These are phyloP conservation scores for Quercus cerris DNA, from an alignment of 306 rosid species.

Conservation along the genomic window DNA sequence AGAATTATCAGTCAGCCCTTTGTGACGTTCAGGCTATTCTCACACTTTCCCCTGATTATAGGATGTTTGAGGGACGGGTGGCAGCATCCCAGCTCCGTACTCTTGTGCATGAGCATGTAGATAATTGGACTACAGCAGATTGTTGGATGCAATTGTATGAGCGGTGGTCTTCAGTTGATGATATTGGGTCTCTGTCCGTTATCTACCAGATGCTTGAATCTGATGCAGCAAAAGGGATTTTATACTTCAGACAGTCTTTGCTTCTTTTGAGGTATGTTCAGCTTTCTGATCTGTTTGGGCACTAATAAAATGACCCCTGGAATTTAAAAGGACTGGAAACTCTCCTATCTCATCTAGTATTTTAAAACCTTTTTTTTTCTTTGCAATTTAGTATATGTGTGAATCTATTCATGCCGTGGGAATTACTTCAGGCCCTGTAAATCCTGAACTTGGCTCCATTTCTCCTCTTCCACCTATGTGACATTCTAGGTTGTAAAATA, in stretches of 20 bases:
- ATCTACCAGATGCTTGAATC: conserved; percentile 95
- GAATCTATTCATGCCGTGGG: neutral
- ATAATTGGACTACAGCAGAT: conserved; percentile 89
- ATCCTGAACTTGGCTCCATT: conserved; percentile 6
- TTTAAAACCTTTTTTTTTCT: neutral
- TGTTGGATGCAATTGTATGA: conserved; percentile 87
- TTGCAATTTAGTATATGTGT: neutral
- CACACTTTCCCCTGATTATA: conserved; percentile 68
- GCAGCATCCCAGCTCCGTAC: conserved; percentile 82
- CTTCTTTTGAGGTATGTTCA: conserved; percentile 79
- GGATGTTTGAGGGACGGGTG: conserved; percentile 88
- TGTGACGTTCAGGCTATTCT: conserved; percentile 90
- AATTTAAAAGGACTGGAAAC: neutral
- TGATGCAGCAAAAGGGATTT: conserved; percentile 80
- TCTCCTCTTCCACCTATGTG: conserved; percentile 11
- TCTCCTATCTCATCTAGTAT: neutral
- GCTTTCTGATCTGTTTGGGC: neutral
- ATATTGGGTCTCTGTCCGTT: conserved; percentile 84
- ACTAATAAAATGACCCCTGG: neutral
- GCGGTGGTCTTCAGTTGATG: conserved; percentile 93
- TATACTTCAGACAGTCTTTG: conserved; percentile 91
- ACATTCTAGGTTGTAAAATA: conserved; percentile 7
- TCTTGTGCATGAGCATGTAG: conserved; percentile 84
- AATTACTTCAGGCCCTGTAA: conserved; percentile 8
- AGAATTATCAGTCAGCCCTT: conserved; percentile 78